Base-by-base conservation (phyloP, 148 eudicot genomes). In the Nepenthes gracilis region DNA sequence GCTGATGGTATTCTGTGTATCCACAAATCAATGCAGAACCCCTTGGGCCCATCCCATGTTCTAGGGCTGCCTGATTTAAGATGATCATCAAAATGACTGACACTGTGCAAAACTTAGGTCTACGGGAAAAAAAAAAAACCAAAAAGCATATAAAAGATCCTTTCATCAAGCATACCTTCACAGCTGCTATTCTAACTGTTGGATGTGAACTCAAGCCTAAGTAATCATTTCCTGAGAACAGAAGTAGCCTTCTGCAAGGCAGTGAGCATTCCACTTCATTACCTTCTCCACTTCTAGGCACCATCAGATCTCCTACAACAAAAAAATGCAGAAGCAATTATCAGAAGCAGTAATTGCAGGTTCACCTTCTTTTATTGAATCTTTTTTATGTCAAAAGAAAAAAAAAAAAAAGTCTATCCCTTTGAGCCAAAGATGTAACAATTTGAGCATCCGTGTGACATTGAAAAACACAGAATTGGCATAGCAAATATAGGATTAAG, bases 11-110 rank as follows among this genome's bases (percentile, higher is more conserved):
- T 75, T 78, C 87, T 12, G 98, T 93, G 69, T 93, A 93, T 4
- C 98, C 98, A 79, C 95, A 88, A 62, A 88, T 86, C 72, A 93
- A 69, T 32, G 96, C 96, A 65, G 98, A 93, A 68, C 98, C 98
- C 75, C 87, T 84, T 10, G 98, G 98, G 34, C 98, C 98, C 98
- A 93, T 93, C 38, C 98, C 98, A 60, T 88, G 86, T 61, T 83
- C 84, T 47, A 67, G 76, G 48, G 80, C 91, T 61, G 87, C 98
- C 98, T 93, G 62, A 34, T 33, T 54, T 23, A 23, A 23, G 23
- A 23, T 23, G 23, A 23, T 23, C 23, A 23, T 23, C 23, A 23
- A 23, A 23, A 23, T 23, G 23, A 23, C 23, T 23, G 23, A 23
- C 23, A 23, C 23, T 23, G 23, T 23, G 23, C 23, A 23, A 23